phyloP scores from a whole-genome alignment of 805 yeast species.

The Candida koratica region DNA sequence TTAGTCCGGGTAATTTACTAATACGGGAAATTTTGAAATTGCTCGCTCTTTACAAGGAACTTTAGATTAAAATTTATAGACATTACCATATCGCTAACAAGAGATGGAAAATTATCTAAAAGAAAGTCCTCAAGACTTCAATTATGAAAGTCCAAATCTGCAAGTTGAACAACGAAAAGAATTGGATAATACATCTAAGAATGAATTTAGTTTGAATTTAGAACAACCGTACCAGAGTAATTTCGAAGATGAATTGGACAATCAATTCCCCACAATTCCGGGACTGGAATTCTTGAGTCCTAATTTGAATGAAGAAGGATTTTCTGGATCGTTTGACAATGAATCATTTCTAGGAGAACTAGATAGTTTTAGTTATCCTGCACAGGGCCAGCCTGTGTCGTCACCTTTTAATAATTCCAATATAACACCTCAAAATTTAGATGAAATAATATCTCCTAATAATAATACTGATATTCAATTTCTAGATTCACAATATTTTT shows the following conservation, averaged over 20 bases:
- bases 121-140: constrained; percentile 29
- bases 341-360: constrained; percentile 33
- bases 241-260: constrained; percentile 7
- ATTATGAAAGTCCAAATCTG: constrained; percentile 4
- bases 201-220: constrained; percentile 14
- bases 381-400: constrained; percentile 12
- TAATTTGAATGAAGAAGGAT: constrained; percentile 6
- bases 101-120: constrained; percentile 30
- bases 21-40: constrained; percentile 3
- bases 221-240: constrained; percentile 12
- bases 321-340: constrained; percentile 13
- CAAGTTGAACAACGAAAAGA: background rate
- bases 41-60: constrained; percentile 5
- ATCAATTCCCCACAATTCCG: constrained; percentile 14
- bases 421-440: constrained; percentile 24
- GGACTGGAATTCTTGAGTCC: constrained; percentile 16
- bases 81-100: too few species aligned
- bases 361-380: constrained; percentile 16
- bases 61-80: too few species aligned
- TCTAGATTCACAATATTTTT: constrained; percentile 37
- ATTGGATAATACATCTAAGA: constrained; percentile 5
- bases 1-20: constrained; percentile 5
- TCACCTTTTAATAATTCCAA: constrained; percentile 11
- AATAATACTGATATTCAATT: constrained; percentile 18
- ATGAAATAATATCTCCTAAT: constrained; percentile 37